These are phyloP conservation scores for Neurospora sp. DNA, from an alignment of 495 filamentous ascomycete genomes.

Conservation along the genomic window DNA sequence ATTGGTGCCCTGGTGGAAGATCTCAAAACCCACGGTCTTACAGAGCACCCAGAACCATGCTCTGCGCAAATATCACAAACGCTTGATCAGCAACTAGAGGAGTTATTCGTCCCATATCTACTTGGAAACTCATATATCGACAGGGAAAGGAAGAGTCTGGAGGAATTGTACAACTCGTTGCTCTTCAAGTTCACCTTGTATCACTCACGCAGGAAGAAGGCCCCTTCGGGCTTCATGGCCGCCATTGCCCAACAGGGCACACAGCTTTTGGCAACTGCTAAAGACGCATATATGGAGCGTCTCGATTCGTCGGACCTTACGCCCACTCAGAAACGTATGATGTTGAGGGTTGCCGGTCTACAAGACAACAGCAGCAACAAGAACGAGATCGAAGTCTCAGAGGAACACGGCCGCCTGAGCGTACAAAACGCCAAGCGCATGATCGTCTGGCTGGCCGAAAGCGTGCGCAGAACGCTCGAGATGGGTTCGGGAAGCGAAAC, in stretches of 20 bases:
- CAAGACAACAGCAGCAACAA: slow-evolving; percentile 43
- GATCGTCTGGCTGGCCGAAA: slow-evolving; percentile 96
- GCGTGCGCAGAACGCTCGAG: slow-evolving; percentile 85
- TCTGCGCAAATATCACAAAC: slow-evolving; percentile 76
- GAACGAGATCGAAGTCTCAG: slow-evolving; percentile 78
- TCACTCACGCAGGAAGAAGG: slow-evolving; percentile 75
- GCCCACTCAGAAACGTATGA: slow-evolving; percentile 71
- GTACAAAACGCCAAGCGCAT: slow-evolving; percentile 87
- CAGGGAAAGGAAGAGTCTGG: slow-evolving; percentile 76
- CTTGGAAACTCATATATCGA: slow-evolving; percentile 93
- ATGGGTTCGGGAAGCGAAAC: slow-evolving; percentile 77
- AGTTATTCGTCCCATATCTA: slow-evolving; percentile 92
- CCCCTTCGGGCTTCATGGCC: slow-evolving; percentile 78
- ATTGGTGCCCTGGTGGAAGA: slow-evolving; percentile 82
- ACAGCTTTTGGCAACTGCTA: slow-evolving; percentile 69
- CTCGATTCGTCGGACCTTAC: slow-evolving; percentile 80
- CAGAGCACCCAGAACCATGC: slow-evolving; percentile 85
- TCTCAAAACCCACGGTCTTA: slow-evolving; percentile 86
- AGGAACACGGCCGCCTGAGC: slow-evolving; percentile 76
- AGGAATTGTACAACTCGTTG: slow-evolving; percentile 85
- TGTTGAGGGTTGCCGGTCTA: slow-evolving; percentile 73
- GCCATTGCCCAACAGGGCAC: slow-evolving; percentile 78
- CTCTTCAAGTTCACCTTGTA: slow-evolving; percentile 93
- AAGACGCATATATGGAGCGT: slow-evolving; percentile 73
- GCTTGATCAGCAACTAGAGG: slow-evolving; percentile 92